phyloP scores from a whole-genome alignment of 768 basidiomycete genomes.

The Lactifluus subvellereus region DNA sequence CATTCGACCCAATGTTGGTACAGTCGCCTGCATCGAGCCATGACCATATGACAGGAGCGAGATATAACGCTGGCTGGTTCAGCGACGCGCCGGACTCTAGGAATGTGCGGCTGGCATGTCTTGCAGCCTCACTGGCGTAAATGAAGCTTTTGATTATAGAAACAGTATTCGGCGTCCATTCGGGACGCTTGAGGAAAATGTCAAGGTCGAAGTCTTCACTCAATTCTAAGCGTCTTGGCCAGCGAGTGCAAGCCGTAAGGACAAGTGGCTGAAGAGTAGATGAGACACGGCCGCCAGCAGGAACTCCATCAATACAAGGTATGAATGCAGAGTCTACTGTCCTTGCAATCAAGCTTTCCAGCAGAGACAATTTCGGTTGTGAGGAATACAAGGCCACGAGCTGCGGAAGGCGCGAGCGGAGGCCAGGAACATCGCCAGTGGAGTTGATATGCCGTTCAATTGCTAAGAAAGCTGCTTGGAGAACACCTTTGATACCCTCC shows the following conservation, averaged over 20 bases:
- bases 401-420: slow-evolving; percentile 14
- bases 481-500: neutral
- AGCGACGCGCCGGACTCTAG: slow-evolving; percentile 22
- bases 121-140: slow-evolving; percentile 33
- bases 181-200: slow-evolving; percentile 37
- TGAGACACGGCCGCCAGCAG: neutral
- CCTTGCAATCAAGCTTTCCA: slow-evolving; percentile 16
- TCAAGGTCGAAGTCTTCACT: slow-evolving; percentile 28
- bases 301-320: slow-evolving; percentile 17
- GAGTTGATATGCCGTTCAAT: slow-evolving; percentile 13
- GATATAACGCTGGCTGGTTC: slow-evolving; percentile 10
- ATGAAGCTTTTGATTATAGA: slow-evolving; percentile 40
- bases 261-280: slow-evolving; percentile 14
- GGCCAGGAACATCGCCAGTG: neutral
- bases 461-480: slow-evolving; percentile 6
- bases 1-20: neutral
- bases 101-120: slow-evolving; percentile 22
- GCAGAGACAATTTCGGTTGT: neutral
- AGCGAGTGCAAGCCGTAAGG: slow-evolving; percentile 5
- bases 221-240: slow-evolving; percentile 11
- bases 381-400: slow-evolving; percentile 14
- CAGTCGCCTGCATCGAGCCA: slow-evolving; percentile 18
- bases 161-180: slow-evolving; percentile 42
- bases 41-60: slow-evolving; percentile 25
- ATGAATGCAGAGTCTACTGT: slow-evolving; percentile 3